phyloP scores from a whole-genome alignment of 257 asterid species.

The Solanum corneliomulleri region DNA sequence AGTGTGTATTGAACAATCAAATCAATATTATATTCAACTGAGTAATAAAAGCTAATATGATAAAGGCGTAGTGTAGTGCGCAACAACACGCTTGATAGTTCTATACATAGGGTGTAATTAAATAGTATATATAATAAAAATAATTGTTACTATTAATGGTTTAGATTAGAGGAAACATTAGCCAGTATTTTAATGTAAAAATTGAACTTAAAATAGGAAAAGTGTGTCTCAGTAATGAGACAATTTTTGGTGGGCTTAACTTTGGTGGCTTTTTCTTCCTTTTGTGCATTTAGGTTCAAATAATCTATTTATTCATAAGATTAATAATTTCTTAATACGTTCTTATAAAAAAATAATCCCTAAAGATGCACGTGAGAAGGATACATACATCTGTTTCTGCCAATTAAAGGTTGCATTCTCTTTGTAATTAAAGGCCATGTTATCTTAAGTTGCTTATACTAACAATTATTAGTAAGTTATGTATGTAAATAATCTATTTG shows the following conservation, averaged over 20 bases:
- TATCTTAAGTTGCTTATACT: not conserved
- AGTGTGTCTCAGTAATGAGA: not conserved
- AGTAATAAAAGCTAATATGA: not conserved
- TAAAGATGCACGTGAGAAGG: not conserved
- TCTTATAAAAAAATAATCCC: not conserved
- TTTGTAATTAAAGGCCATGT: not conserved
- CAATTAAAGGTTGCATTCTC: not conserved
- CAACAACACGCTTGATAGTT: constrained; percentile 1
- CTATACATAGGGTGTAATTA: not conserved
- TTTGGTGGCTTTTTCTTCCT: not conserved
- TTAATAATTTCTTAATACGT: not conserved
- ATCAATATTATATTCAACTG: not conserved
- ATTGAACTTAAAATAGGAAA: not conserved
- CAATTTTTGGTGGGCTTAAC: constrained; percentile 1
- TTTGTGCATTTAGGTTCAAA: not conserved
- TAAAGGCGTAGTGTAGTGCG: not conserved
- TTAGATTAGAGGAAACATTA: constrained; percentile 6
- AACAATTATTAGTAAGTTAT: not conserved
- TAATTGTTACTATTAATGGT: not conserved
- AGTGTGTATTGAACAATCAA: not conserved
- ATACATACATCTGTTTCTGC: not conserved
- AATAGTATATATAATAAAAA: not conserved
- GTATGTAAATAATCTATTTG: too few species aligned
- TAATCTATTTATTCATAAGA: not conserved
- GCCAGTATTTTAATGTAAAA: not conserved